These are phyloP conservation scores for Fusarium neocosmosporiellum DNA, from an alignment of 2,329 filamentous ascomycete genomes.

Conservation along the genomic window DNA sequence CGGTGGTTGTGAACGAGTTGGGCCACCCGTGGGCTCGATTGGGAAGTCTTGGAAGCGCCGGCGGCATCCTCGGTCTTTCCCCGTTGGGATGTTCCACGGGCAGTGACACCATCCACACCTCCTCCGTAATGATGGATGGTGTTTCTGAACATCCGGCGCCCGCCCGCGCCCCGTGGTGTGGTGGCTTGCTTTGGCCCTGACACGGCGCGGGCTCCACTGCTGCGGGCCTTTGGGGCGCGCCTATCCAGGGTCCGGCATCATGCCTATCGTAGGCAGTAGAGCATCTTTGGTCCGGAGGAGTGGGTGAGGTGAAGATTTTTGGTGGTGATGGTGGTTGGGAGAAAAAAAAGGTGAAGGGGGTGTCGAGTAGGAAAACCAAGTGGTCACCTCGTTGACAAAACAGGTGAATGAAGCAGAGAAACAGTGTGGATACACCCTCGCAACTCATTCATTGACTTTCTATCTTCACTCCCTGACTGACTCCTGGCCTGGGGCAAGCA, in stretches of 20 bases:
- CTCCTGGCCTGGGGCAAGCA: not conserved
- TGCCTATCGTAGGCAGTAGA: constrained; percentile 14
- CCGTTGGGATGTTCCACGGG: constrained; percentile 35
- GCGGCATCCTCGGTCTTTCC: constrained; percentile 41
- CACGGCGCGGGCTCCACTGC: constrained; percentile 33
- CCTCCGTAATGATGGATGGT: constrained; percentile 21
- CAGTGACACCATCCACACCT: constrained; percentile 33
- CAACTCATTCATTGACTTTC: constrained; percentile 17
- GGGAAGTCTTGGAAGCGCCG: constrained; percentile 12
- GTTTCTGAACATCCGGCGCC: constrained; percentile 28
- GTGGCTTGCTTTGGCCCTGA: constrained; percentile 39
- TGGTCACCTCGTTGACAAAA: not conserved
- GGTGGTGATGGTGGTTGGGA: not conserved
- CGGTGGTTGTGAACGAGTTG: constrained; percentile 16
- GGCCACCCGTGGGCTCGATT: constrained; percentile 6
- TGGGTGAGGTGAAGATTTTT: constrained; percentile 13
- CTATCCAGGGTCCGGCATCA: constrained; percentile 11
- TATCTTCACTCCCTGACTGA: constrained; percentile 28
- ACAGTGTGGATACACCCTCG: constrained; percentile 17
- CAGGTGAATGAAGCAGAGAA: not conserved
- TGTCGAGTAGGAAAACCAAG: not conserved
- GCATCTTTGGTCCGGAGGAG: not conserved
- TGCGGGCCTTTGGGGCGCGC: constrained; percentile 17
- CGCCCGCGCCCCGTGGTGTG: constrained; percentile 26
- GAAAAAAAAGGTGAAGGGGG: not conserved